Evolutionary conservation across 257 asterid species (phyloP).

Genomic region (Oldenlandia corymbosa): DNA sequence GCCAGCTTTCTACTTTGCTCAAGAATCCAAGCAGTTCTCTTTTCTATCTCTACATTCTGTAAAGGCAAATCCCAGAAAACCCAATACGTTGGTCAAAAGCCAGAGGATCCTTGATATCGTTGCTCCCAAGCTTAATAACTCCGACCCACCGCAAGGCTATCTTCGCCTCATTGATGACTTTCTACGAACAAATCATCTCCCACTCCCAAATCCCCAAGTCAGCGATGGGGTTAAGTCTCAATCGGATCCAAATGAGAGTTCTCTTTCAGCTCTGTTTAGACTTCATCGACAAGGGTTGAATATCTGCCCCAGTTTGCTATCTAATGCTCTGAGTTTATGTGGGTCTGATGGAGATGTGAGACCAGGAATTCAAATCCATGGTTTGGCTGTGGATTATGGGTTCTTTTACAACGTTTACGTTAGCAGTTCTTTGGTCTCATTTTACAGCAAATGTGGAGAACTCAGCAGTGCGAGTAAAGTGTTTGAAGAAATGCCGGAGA

Average conservation of each 20-base stretch:
- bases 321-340: slow-evolving; percentile 67
- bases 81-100: slow-evolving; percentile 9
- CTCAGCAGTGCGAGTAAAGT: slow-evolving; percentile 53
- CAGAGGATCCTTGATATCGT: slow-evolving; percentile 17
- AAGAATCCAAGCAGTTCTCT: neutral
- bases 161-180: slow-evolving; percentile 27
- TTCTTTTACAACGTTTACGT: slow-evolving; percentile 63
- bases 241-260: slow-evolving; percentile 10
- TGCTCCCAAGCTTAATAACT: slow-evolving; percentile 24
- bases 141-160: slow-evolving; percentile 14
- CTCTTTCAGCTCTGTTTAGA: slow-evolving; percentile 18
- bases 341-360: slow-evolving; percentile 34
- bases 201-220: slow-evolving; percentile 8
- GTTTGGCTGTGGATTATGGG: slow-evolving; percentile 49
- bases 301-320: slow-evolving; percentile 18
- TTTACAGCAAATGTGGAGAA: slow-evolving; percentile 70
- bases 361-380: slow-evolving; percentile 57
- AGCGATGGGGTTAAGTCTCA: neutral
- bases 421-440: slow-evolving; percentile 74
- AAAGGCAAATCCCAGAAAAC: neutral
- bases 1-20: neutral
- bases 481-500: slow-evolving; percentile 72
- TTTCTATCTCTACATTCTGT: neutral
- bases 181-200: slow-evolving; percentile 21
- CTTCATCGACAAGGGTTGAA: slow-evolving; percentile 20